These are phyloP conservation scores for Trichoderma orchidacearum DNA, from an alignment of 495 filamentous ascomycete genomes.

Conservation along the genomic window DNA sequence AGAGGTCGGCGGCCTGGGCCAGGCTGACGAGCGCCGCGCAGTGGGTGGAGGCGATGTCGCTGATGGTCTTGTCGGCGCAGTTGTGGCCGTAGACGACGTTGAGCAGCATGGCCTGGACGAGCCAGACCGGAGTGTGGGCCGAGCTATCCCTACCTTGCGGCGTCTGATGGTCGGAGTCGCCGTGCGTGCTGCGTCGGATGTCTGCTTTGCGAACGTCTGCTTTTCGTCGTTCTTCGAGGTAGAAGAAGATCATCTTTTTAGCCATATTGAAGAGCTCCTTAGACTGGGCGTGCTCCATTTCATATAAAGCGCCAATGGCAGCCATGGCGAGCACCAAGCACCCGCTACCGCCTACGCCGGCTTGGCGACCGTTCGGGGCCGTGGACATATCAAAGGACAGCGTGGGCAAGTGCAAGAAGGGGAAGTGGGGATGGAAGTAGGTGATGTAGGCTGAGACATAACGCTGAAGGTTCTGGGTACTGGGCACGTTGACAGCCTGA, in stretches of 20 bases:
- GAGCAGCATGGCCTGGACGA: slow-evolving; percentile 96
- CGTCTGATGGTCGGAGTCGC: slow-evolving; percentile 26
- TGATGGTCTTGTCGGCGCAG: slow-evolving; percentile 79
- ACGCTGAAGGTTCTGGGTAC: slow-evolving; percentile 82
- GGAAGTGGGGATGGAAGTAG: slow-evolving; percentile 90
- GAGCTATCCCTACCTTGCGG: slow-evolving; percentile 35
- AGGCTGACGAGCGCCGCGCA: slow-evolving; percentile 84
- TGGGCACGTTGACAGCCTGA: slow-evolving; percentile 49
- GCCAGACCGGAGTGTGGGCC: slow-evolving; percentile 80
- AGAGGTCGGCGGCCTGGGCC: slow-evolving; percentile 71
- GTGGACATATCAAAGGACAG: slow-evolving; percentile 77
- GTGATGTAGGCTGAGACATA: slow-evolving; percentile 85
- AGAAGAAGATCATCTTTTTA: slow-evolving; percentile 88
- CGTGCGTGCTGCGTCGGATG: slow-evolving; percentile 40
- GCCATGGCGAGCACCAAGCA: slow-evolving; percentile 92
- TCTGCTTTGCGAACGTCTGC: slow-evolving; percentile 74
- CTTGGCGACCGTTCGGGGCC: slow-evolving; percentile 45
- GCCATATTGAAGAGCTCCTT: slow-evolving; percentile 85
- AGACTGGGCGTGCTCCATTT: slow-evolving; percentile 64
- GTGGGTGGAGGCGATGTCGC: slow-evolving; percentile 84
- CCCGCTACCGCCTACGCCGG: slow-evolving; percentile 67
- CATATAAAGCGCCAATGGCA: slow-evolving; percentile 90
- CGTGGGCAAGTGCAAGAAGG: slow-evolving; percentile 86
- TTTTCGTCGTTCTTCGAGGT: slow-evolving; percentile 85
- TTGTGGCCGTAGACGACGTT: slow-evolving; percentile 96